Percentiles rank a stretch among this genome's conserved stretches.
Evolutionary conservation across 176 grass and related monocot genomes (phyloP).

Genomic region (Musa acuminata): DNA sequence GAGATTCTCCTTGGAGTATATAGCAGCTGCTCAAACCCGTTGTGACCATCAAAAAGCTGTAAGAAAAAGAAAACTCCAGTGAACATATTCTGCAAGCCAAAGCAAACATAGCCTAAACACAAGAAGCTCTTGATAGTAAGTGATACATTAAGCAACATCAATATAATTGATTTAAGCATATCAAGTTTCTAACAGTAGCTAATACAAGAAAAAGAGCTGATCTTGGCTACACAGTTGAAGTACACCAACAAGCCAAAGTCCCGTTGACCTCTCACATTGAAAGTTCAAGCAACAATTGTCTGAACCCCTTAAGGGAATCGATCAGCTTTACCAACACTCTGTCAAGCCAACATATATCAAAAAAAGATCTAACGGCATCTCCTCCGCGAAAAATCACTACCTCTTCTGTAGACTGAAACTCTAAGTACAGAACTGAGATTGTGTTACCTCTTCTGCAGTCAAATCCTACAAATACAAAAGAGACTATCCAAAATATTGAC

Average conservation of each 20-base stretch:
- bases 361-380: not conserved
- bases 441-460: no score
- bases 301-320: not conserved
- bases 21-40: not conserved
- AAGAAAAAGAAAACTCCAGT: not conserved
- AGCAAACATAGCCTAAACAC: not conserved
- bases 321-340: not conserved
- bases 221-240: not conserved
- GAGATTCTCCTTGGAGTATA: constrained; percentile 7
- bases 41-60: constrained; percentile 8
- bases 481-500: not conserved
- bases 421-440: no score
- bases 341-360: not conserved
- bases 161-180: no score
- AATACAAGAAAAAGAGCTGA: no score
- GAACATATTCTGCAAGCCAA: not conserved
- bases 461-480: no score
- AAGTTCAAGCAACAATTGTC: not conserved
- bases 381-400: no score
- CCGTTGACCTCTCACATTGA: not conserved
- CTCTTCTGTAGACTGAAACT: no score
- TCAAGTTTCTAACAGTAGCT: no score
- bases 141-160: no score
- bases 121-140: not conserved
- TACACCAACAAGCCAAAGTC: not conserved